Conservation (phyloP, 129 eudicot genomes). For the Scalesia atractyloides region DNA sequence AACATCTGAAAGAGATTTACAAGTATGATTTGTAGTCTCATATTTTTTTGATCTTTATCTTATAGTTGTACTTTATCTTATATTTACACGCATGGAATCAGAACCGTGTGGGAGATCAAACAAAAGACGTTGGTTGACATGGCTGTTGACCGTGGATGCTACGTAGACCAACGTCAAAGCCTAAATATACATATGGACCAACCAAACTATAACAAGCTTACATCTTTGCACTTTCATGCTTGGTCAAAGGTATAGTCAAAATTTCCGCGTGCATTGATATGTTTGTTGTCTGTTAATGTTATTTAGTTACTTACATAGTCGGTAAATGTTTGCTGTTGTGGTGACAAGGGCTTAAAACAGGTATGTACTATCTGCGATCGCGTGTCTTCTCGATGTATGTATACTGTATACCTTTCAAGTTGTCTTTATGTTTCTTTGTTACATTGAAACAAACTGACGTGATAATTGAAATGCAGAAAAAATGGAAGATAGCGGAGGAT, state of each 20-base stretch:
- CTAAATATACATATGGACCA: slow-evolving; percentile 95
- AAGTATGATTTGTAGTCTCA: slow-evolving; percentile 49
- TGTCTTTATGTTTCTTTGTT: not conserved
- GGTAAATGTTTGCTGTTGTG: not conserved
- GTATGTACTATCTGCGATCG: slow-evolving; percentile 87
- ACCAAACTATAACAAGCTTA: slow-evolving; percentile 82
- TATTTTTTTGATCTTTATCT: not conserved
- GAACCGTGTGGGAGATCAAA: slow-evolving; percentile 98
- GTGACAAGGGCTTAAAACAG: slow-evolving; percentile 82
- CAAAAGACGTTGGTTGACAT: slow-evolving; percentile 88
- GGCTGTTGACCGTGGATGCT: slow-evolving; percentile 99
- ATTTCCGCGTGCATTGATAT: too few species aligned
- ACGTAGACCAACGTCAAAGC: slow-evolving; percentile 94
- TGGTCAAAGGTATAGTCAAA: slow-evolving; percentile 64
- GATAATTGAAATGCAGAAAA: slow-evolving; percentile 38
- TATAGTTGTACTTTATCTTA: not conserved
- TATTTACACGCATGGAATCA: slow-evolving; percentile 21
- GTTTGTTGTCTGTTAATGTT: not conserved
- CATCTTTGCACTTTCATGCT: slow-evolving; percentile 90
- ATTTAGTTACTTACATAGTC: not conserved
- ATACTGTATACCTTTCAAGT: not conserved
- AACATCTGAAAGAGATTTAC: slow-evolving; percentile 61
- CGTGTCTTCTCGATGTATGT: slow-evolving; percentile 74
- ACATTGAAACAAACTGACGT: not conserved
- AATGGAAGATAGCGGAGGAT: slow-evolving; percentile 16